Evolutionary conservation across 2,329 filamentous ascomycete species (phyloP), one percentile per base, ranked within the genome.

Genomic region (Myotisia sp.): DNA sequence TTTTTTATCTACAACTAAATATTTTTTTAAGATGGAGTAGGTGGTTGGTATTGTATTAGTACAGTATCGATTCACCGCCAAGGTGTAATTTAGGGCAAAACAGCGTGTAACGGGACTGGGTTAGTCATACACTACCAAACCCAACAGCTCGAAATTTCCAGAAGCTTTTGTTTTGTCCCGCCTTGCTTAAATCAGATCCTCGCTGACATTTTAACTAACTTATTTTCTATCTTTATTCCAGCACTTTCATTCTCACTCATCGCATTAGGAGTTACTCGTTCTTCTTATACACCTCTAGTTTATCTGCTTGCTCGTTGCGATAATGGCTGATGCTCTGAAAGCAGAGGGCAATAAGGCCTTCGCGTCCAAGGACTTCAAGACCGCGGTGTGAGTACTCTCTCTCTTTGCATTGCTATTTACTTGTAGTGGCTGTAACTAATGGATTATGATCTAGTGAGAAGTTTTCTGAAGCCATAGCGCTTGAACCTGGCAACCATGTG

Each of bases 271-370:
- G 16, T 26, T 28, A 28, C 31, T 29, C 19, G 5, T 36, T 13
- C 20, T 26, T 7, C 14, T 12, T 23, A 13, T 21, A 16, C 26
- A 21, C 10, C 14, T 35, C 14, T 24, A 22, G 16, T 26, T 19
- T 21, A 12, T n/a, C 13, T 14, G 30, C 24, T 20, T 3, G 28
- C 23, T 36, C 24, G 37, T 22, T 32, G 30, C n/a, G 44, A 63
- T 24, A 43, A 78, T 77, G 74, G 73, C 74, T 45, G 74, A 79
- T 61, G 70, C 87, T 73, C 75, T 98, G 52, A 98, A 98, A 70
- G 84, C 86, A 53, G 79, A 90, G 58, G 90, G 87, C 68, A 98
- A 98, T 71, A 92, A 92, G 70, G 86, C 92, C 62, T 98, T 98
- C 62, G 79, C 84, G 46, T 85, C 83, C 43, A 95, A 95, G 72